Evolutionary conservation across 1,284 basidiomycete genomes (phyloP).

Genomic region (Ustilago crameri): DNA sequence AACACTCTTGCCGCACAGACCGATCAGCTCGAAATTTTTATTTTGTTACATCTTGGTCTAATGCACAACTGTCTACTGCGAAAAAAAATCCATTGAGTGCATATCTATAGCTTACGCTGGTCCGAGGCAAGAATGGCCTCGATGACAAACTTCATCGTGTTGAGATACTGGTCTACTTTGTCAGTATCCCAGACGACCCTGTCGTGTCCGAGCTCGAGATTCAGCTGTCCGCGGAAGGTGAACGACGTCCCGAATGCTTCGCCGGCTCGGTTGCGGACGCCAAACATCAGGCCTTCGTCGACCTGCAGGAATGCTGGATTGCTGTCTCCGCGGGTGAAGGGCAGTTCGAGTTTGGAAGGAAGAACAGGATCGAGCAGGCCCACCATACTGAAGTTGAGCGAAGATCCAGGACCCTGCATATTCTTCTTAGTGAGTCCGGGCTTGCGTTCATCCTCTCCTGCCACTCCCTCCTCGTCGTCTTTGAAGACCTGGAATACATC

Average conservation of each 20-base stretch:
- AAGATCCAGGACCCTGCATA: conserved; percentile 50
- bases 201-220: conserved; percentile 42
- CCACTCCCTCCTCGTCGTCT: conserved; percentile 23
- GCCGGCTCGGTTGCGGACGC: conserved; percentile 37
- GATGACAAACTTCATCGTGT: conserved; percentile 32
- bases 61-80: neutral
- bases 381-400: conserved; percentile 51
- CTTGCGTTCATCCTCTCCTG: conserved; percentile 38
- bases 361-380: conserved; percentile 32
- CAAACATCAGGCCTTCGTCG: conserved; percentile 28
- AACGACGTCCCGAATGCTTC: conserved; percentile 49
- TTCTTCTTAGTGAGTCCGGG: conserved; percentile 47
- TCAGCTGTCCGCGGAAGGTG: conserved; percentile 42
- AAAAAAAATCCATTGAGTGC: neutral
- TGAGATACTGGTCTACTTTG: conserved; percentile 35
- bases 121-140: conserved; percentile 29
- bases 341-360: conserved; percentile 13
- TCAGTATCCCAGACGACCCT: conserved; percentile 36
- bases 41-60: conserved; percentile 17
- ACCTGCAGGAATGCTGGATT: conserved; percentile 10
- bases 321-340: conserved; percentile 2
- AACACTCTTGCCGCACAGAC: conserved; percentile 46
- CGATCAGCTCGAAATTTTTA: conserved; percentile 27
- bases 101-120: neutral
- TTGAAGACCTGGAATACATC: conserved; percentile 39